Conservation (phyloP, 2,329 filamentous ascomycete species). For the Nakataea oryzae region DNA sequence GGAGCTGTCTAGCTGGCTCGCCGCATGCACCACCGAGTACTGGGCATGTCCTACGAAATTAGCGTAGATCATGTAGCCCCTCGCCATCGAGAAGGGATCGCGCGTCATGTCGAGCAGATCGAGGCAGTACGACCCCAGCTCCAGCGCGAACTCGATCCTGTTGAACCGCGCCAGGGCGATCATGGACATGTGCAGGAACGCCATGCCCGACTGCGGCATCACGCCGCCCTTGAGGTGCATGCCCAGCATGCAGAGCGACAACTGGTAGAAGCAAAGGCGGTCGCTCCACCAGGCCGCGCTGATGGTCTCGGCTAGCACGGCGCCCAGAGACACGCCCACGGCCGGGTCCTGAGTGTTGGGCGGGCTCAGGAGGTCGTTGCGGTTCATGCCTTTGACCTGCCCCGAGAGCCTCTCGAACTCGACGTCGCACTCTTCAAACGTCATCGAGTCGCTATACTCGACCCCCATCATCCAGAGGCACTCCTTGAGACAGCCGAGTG, state of each 20-base stretch:
- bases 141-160: conserved; percentile 56
- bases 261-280: conserved; percentile 60
- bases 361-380: conserved; percentile 31
- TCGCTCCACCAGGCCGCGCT: conserved; percentile 67
- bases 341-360: conserved; percentile 35
- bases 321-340: conserved; percentile 49
- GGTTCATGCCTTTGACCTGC: conserved; percentile 48
- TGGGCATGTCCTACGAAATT: conserved; percentile 63
- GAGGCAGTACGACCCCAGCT: conserved; percentile 52
- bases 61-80: conserved; percentile 59
- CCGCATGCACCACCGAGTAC: conserved; percentile 45
- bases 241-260: conserved; percentile 55
- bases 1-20: conserved; percentile 52
- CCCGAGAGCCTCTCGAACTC: conserved; percentile 57
- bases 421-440: conserved; percentile 66
- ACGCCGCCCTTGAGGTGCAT: conserved; percentile 52
- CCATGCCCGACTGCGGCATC: conserved; percentile 60
- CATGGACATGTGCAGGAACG: conserved; percentile 57
- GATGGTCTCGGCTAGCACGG: conserved; percentile 59
- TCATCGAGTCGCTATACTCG: conserved; percentile 52
- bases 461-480: conserved; percentile 63
- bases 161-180: conserved; percentile 61
- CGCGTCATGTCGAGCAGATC: conserved; percentile 53
- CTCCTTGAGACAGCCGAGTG: conserved; percentile 59
- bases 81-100: conserved; percentile 55